phyloP scores from a whole-genome alignment of 306 rosid genomes.

The Dalbergia oliveri region DNA sequence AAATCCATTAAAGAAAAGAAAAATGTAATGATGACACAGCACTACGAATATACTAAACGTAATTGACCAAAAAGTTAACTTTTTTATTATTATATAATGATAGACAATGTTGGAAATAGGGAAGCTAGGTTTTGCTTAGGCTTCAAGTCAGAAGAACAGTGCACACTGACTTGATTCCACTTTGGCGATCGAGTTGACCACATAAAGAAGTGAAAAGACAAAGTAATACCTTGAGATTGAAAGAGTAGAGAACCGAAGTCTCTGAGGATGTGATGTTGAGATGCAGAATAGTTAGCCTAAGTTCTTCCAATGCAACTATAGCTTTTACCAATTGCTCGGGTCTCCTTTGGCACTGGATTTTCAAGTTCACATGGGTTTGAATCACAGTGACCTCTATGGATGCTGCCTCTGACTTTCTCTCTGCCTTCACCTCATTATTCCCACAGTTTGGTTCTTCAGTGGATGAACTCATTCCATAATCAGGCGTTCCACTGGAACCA shows the following conservation, averaged over 20 bases:
- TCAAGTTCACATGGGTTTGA: slow-evolving; percentile 81
- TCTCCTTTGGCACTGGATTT: slow-evolving; percentile 63
- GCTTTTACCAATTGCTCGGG: slow-evolving; percentile 64
- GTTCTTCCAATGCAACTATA: slow-evolving; percentile 74
- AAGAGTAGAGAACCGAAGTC: slow-evolving; percentile 63
- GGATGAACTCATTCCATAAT: slow-evolving; percentile 36
- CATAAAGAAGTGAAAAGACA: background rate
- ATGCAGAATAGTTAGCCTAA: slow-evolving; percentile 69
- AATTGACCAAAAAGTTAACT: background rate
- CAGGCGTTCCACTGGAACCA: slow-evolving; percentile 48
- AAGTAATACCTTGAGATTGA: slow-evolving; percentile 80
- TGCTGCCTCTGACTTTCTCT: slow-evolving; percentile 63
- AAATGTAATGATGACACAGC: background rate
- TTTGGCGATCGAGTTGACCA: slow-evolving; percentile 46
- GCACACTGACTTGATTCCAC: slow-evolving; percentile 44
- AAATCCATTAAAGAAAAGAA: no score
- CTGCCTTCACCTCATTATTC: slow-evolving; percentile 52
- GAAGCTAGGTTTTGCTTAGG: slow-evolving; percentile 44
- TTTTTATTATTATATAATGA: background rate
- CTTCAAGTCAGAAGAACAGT: slow-evolving; percentile 51
- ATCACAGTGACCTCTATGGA: slow-evolving; percentile 69
- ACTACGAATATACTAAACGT: background rate
- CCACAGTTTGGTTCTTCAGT: slow-evolving; percentile 42
- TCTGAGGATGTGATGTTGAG: slow-evolving; percentile 73
- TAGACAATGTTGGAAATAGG: slow-evolving; percentile 2